Conservation (phyloP, 2,329 filamentous ascomycete genomes). For the Colletotrichum filicis region DNA sequence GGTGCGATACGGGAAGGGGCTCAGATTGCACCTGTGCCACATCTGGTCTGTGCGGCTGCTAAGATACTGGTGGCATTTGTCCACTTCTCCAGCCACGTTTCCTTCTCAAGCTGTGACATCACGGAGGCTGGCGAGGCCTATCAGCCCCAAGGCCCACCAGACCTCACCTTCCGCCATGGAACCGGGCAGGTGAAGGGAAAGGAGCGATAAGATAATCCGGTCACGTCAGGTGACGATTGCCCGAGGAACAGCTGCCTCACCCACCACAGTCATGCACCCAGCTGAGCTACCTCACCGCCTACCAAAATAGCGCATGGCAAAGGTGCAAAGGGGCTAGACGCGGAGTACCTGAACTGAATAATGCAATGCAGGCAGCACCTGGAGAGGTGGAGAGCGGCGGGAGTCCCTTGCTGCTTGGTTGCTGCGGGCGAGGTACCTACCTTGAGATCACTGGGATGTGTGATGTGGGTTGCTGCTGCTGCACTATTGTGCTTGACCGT, state of each 20-base stretch:
- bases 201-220: conserved; percentile 20
- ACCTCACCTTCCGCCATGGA: too few relatives aligned
- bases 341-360: conserved; percentile 17
- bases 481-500: too few relatives aligned
- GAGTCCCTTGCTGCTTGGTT: conserved; percentile 11
- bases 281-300: not conserved
- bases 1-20: not conserved
- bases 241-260: conserved; percentile 17
- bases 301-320: not conserved
- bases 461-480: too few relatives aligned
- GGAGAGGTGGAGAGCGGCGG: not conserved
- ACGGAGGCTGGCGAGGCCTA: conserved; percentile 1
- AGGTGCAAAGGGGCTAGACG: not conserved
- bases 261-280: conserved; percentile 13
- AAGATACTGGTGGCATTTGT: not conserved
- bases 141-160: too few relatives aligned
- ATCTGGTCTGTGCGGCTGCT: not conserved
- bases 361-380: conserved; percentile 20
- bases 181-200: not conserved
- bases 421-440: not conserved
- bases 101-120: conserved; percentile 28
- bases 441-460: too few relatives aligned
- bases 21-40: not conserved
- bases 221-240: conserved; percentile 14
- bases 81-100: conserved; percentile 10